A percentile compares a stretch with the other conserved stretches of the same genome.
phyloP scores from a whole-genome alignment of 768 basidiomycete species.

The Crucibulum laeve region DNA sequence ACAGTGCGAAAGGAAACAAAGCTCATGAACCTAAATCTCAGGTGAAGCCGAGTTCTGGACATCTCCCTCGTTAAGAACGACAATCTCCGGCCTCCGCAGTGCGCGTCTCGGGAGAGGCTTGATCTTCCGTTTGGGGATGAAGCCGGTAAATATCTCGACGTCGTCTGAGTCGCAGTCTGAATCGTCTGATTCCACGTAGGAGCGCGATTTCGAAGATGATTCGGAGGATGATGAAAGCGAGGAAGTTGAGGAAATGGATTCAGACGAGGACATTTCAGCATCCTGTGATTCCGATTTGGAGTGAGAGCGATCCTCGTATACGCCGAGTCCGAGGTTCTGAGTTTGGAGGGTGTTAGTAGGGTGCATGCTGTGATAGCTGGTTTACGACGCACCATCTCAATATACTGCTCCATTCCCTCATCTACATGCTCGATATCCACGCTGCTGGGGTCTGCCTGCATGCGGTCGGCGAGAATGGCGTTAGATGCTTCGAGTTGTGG shows the following conservation, averaged over 20 bases:
- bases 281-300: constrained; percentile 17
- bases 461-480: constrained; percentile 40
- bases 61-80: constrained; percentile 21
- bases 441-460: constrained; percentile 44
- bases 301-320: constrained; percentile 43
- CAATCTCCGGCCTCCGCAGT: constrained; percentile 18
- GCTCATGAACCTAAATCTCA: no score
- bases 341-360: constrained; percentile 2
- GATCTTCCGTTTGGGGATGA: constrained; percentile 35
- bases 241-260: constrained; percentile 10
- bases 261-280: constrained; percentile 19
- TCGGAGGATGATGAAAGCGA: constrained; percentile 16
- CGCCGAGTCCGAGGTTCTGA: constrained; percentile 63
- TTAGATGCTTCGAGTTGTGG: constrained; percentile 67
- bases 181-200: constrained; percentile 16
- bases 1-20: no score
- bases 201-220: constrained; percentile 13
- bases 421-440: constrained; percentile 69
- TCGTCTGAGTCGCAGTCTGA: constrained; percentile 28
- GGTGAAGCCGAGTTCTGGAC: no score
- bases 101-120: constrained; percentile 43
- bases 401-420: constrained; percentile 43
- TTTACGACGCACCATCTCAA: constrained; percentile 54
- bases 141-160: constrained; percentile 35
- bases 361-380: constrained; percentile 5